phyloP scores from a whole-genome alignment of 2,329 filamentous ascomycete genomes.

The Neonectria hederae region DNA sequence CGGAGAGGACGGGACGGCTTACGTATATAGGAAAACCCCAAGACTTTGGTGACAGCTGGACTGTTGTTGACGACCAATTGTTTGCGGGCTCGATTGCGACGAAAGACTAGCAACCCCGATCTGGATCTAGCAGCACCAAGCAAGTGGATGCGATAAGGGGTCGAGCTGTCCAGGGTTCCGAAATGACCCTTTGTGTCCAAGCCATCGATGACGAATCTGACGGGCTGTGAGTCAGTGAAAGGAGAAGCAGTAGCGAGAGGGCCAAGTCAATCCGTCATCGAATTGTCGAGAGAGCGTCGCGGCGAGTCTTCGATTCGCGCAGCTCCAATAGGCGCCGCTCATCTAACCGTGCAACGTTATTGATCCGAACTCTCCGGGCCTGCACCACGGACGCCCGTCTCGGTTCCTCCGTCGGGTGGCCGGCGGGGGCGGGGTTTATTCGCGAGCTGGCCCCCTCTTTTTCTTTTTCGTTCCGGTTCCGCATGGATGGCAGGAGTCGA shows the following conservation, averaged over 20 bases:
- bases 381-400: slow-evolving; percentile 1
- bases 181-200: slow-evolving; percentile 24
- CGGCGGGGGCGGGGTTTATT: slow-evolving; percentile 20
- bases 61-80: slow-evolving; percentile 36
- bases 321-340: not conserved
- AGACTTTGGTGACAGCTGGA: slow-evolving; percentile 35
- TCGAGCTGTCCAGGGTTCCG: slow-evolving; percentile 29
- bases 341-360: not conserved
- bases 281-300: not conserved
- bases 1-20: slow-evolving; percentile 36
- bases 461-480: not conserved
- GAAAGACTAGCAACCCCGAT: slow-evolving; percentile 38
- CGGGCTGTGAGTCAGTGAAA: not conserved
- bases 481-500: not conserved
- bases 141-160: slow-evolving; percentile 42
- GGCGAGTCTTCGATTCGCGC: not conserved
- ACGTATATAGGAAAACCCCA: slow-evolving; percentile 34
- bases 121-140: slow-evolving; percentile 38
- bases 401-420: not conserved
- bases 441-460: not conserved
- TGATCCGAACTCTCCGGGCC: slow-evolving; percentile 1
- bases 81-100: slow-evolving; percentile 37
- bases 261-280: not conserved
- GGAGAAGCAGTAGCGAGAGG: not conserved
- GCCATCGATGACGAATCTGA: slow-evolving; percentile 16